These are phyloP conservation scores for Suhomyces sp. DNA, from an alignment of 805 yeast genomes.

Conservation along the genomic window DNA sequence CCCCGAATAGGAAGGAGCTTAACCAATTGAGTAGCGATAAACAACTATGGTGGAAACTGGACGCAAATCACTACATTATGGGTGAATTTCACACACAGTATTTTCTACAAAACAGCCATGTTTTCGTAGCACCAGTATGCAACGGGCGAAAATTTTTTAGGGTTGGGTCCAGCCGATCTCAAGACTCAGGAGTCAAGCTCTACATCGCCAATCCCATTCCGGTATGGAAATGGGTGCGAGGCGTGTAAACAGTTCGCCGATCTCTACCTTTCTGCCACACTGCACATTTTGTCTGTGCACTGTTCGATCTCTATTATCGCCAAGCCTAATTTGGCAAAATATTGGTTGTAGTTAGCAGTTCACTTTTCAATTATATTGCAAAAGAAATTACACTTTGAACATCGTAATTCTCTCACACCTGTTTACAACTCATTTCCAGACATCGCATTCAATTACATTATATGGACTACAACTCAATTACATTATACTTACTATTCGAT, in stretches of 20 bases:
- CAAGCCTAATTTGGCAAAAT: background rate
- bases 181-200: no score
- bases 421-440: background rate
- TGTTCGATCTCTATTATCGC: background rate
- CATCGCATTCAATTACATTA: background rate
- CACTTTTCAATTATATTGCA: background rate
- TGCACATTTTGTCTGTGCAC: background rate
- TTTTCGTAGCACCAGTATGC: background rate
- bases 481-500: background rate
- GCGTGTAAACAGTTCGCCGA: background rate
- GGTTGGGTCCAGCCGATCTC: background rate
- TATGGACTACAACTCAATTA: no score
- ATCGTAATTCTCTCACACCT: background rate
- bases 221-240: background rate
- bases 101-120: background rate
- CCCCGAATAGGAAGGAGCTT: slow-evolving; percentile 6
- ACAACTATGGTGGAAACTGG: background rate
- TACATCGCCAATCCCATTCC: background rate
- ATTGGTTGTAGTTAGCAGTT: background rate
- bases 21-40: slow-evolving; percentile 3
- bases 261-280: background rate
- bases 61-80: background rate
- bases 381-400: background rate
- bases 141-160: background rate
- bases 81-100: background rate